Evolutionary conservation across 2,329 filamentous ascomycete genomes (phyloP).

Genomic region (Phoma herbarum): DNA sequence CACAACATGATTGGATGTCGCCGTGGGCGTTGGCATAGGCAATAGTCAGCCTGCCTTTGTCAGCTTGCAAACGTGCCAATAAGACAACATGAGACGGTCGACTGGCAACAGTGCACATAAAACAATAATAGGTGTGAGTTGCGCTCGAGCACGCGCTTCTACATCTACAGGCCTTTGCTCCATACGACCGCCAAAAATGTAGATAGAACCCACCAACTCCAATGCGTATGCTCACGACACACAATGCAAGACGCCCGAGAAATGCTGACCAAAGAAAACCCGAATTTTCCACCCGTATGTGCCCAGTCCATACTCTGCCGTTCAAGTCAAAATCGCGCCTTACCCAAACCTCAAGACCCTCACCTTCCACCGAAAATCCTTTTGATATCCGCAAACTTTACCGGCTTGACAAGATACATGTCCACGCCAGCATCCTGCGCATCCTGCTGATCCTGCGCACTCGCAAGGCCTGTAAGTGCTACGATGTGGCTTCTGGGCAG

Average conservation of each 20-base stretch:
- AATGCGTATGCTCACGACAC: not conserved
- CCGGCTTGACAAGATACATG: constrained; percentile 51
- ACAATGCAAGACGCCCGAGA: not conserved
- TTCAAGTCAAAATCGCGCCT: too few relatives aligned
- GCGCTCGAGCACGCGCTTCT: not conserved
- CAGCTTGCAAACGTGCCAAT: too few relatives aligned
- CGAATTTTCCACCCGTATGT: not conserved
- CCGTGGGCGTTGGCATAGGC: too few relatives aligned
- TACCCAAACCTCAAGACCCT: not conserved
- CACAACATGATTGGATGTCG: not conserved
- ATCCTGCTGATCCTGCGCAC: constrained; percentile 45
- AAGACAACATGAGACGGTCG: not conserved
- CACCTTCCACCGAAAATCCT: constrained; percentile 32
- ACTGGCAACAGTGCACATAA: too few relatives aligned
- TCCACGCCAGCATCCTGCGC: constrained; percentile 49
- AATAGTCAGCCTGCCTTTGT: too few relatives aligned
- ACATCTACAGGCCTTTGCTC: not conserved
- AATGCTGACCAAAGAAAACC: not conserved
- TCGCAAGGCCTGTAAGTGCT: constrained; percentile 51
- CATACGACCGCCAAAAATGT: constrained; percentile 1
- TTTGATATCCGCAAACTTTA: constrained; percentile 48
- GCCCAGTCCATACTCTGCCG: not conserved
- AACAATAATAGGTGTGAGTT: not conserved
- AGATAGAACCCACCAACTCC: constrained; percentile 6
- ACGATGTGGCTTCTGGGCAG: constrained; percentile 40